Base-by-base conservation (phyloP, 139 green algal genomes). In the Choricystis sp. region DNA sequence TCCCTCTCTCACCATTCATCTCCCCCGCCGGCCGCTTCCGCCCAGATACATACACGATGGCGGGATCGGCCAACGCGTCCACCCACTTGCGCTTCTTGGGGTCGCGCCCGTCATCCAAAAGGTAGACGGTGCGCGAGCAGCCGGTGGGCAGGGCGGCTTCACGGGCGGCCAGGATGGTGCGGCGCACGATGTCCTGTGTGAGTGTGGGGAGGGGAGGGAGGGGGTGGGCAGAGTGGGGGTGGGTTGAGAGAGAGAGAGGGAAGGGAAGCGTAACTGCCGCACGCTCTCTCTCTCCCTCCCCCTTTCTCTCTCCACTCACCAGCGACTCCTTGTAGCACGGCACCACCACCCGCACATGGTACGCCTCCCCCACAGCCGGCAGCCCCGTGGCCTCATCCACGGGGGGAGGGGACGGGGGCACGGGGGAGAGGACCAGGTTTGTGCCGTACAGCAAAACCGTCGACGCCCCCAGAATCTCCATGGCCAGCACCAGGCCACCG, bases 11-110 rank as follows among this genome's bases (percentile, higher is more conserved):
- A n/a, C n/a, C 85, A 30, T 93, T 93, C 68, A 89, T 84, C 72
- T 87, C 74, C 52, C 74, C 73, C 52, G 74, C 48, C 0, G 67
- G 31, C 23, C 80, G 79, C 27, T 81, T 81, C 64, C 84, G 76
- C 3, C 84, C 82, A 48, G 69, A 82, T 25, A 91, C 73, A 61
- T 91, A 91, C 19, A 84, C 65, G 3, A 77, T 71, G 22, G 80
- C 16, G 9, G 40, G 21, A n/a, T 74, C 29, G 29, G 63, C 59
- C 57, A 74, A 58, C 19, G 49, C 64, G 28, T 64, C 72, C 27
- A 78, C 58, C 60, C 74, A 83, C 48, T 72, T 71, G 59, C 69
- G 72, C 67, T 84, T 84, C n/a, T 74, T 59, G 3, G 62, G 26
- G 57, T 84, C 78, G 19, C 74, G 76, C 28, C 78, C 78, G 40